phyloP scores from a whole-genome alignment of 257 asterid genomes.

The Solanum tarijense region DNA sequence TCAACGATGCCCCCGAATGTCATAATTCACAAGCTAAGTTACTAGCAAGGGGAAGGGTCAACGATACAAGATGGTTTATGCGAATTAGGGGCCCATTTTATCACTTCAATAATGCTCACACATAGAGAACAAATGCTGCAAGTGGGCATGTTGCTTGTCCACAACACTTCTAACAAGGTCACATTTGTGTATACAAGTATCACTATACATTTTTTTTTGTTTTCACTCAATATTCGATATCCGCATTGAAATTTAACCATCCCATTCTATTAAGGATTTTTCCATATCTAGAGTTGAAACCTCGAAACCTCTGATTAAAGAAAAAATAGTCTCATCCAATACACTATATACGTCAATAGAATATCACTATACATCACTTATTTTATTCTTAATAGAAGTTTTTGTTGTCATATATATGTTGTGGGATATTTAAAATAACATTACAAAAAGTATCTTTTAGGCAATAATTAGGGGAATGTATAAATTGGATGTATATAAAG shows the following conservation, averaged over 20 bases:
- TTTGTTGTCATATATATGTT: background rate
- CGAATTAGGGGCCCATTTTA: constrained; percentile 1
- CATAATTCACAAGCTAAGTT: background rate
- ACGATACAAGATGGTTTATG: background rate
- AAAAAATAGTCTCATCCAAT: too few species aligned
- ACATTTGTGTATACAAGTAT: background rate
- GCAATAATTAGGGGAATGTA: background rate
- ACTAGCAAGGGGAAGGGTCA: background rate
- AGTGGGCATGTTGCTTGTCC: constrained; percentile 16
- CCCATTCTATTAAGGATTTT: background rate
- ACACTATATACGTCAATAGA: background rate
- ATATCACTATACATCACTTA: background rate
- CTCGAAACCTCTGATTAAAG: too few species aligned
- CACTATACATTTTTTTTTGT: background rate
- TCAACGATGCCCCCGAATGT: background rate
- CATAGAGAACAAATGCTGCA: constrained; percentile 4
- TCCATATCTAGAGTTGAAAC: too few species aligned
- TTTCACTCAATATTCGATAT: background rate
- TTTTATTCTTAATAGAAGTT: background rate
- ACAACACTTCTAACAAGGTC: background rate
- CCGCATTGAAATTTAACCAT: too few species aligned
- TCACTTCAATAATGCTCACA: background rate
- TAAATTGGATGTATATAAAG: background rate
- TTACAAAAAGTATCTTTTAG: background rate
- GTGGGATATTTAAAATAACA: background rate